Evolutionary conservation across 331 rosid genomes (phyloP), one percentile per base, ranked within the genome.

Genomic region (Quercus phellos): DNA sequence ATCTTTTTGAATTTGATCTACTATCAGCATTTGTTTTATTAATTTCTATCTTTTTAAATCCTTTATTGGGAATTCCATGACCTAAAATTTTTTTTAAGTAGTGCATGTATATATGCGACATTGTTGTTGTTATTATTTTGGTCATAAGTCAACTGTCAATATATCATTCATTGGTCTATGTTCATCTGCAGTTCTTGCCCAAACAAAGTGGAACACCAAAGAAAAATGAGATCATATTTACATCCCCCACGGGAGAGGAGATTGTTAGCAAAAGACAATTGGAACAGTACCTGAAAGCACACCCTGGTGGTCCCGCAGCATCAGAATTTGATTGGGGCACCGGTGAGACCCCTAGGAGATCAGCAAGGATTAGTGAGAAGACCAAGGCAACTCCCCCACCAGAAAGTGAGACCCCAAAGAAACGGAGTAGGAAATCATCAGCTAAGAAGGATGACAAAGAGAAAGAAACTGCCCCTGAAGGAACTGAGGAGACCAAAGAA

Each of bases 321-420:
- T 85, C 92, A 14, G 97, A 92, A 74, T 94, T 94, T 80, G 97
- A 94, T 73, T 94, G 99, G 99, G 96, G 99, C 17, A 88, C 97
- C 43, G 99, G 99, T 63, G 99, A 94, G 92, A 88, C 97, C 64
- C 99, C 97, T 5, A 88, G 99, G 82, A 88, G 99, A 81, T 94
- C 99, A 14, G 85, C 99, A 16, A 92, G 99, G 80, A 92, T 94
- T 78, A 91, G 88, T 51, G 93, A 89, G 91, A 94, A 92, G 92
- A 87, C 81, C 76, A 94, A 90, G 82, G 89, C 61, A 64, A 51
- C 81, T 78, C 81, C 91, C 61, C 80, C 88, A 4, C 82, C 79
- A 29, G 93, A 88, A 77, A 80, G 72, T 66, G 92, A 84, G 74
- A 87, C 96, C 67, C 90, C 87, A 17, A 94, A 86, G 91, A 94